phyloP scores from a whole-genome alignment of 192 early-diverging fungal genomes.

The Coemansia sp. region DNA sequence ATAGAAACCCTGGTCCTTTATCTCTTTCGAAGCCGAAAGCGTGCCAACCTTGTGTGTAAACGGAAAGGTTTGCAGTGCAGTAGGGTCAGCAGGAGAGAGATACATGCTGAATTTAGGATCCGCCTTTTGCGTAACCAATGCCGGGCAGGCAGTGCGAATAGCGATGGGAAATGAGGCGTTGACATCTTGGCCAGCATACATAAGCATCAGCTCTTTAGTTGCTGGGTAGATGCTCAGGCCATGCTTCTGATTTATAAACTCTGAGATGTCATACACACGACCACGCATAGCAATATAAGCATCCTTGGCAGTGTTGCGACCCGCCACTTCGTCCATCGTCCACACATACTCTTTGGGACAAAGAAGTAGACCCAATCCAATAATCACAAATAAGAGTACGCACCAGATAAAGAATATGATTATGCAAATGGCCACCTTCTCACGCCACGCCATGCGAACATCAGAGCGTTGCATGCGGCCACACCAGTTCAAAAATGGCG shows the following conservation, averaged over 20 bases:
- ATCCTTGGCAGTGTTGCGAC: slow-evolving; percentile 49
- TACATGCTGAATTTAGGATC: slow-evolving; percentile 38
- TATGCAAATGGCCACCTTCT: slow-evolving; percentile 84
- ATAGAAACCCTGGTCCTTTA: slow-evolving; percentile 36
- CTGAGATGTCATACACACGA: slow-evolving; percentile 70
- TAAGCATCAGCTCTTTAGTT: slow-evolving; percentile 41
- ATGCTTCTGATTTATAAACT: slow-evolving; percentile 51
- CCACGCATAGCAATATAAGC: slow-evolving; percentile 68
- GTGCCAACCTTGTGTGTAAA: slow-evolving; percentile 36
- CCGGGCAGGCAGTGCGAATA: slow-evolving; percentile 55
- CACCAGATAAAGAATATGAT: slow-evolving; percentile 80
- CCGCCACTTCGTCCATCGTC: slow-evolving; percentile 60
- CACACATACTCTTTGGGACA: slow-evolving; percentile 72
- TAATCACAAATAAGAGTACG: slow-evolving; percentile 83
- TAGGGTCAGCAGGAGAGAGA: slow-evolving; percentile 29
- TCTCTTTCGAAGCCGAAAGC: slow-evolving; percentile 30
- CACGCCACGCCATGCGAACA: slow-evolving; percentile 94
- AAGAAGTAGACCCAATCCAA: slow-evolving; percentile 68
- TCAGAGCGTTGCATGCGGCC: slow-evolving; percentile 82
- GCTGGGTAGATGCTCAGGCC: slow-evolving; percentile 36
- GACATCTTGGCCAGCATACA: slow-evolving; percentile 50
- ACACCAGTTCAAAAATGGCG: slow-evolving; percentile 40
- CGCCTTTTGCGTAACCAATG: slow-evolving; percentile 24
- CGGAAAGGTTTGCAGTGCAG: slow-evolving; percentile 21
- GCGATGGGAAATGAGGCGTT: slow-evolving; percentile 63